Conservation (phyloP, 257 asterid species). For the Ehretia macrophylla region DNA sequence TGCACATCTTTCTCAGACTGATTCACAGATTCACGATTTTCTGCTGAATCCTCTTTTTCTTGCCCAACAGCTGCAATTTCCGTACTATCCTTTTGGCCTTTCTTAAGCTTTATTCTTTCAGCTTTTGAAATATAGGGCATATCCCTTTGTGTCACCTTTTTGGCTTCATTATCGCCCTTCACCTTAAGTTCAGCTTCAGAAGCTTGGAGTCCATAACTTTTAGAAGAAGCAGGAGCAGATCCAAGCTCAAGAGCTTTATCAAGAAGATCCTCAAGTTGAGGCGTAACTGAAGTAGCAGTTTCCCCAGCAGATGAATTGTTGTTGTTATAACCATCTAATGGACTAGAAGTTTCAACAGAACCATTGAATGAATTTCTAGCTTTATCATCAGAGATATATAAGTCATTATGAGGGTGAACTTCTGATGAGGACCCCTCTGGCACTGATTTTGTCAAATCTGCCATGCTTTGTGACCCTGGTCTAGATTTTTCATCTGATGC, state of each 20-base stretch:
- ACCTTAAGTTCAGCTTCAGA: constrained; percentile 35
- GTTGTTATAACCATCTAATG: constrained; percentile 22
- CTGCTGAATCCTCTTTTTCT: constrained; percentile 32
- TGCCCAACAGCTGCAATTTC: constrained; percentile 26
- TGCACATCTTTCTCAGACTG: constrained; percentile 30
- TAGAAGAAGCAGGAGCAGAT: constrained; percentile 58
- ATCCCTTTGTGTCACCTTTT: constrained; percentile 50
- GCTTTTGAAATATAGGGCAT: constrained; percentile 86
- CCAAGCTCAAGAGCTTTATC: constrained; percentile 97
- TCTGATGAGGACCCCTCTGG: constrained; percentile 24
- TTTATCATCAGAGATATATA: constrained; percentile 26
- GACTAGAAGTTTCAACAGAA: constrained; percentile 27
- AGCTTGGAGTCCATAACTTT: constrained; percentile 50
- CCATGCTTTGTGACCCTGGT: constrained; percentile 31
- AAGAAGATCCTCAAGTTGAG: constrained; percentile 77
- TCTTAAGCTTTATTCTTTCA: constrained; percentile 90
- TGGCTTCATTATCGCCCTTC: constrained; percentile 32
- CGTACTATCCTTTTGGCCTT: constrained; percentile 58
- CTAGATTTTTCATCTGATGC: constrained; percentile 35
- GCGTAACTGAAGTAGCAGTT: constrained; percentile 31
- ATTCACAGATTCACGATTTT: constrained; percentile 24
- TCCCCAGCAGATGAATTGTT: constrained; percentile 32
- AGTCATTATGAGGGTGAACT: constrained; percentile 24
- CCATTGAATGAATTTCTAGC: constrained; percentile 23
- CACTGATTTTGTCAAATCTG: constrained; percentile 21